Conservation (phyloP, 345 rosid genomes). For the Ceriops decandra region DNA sequence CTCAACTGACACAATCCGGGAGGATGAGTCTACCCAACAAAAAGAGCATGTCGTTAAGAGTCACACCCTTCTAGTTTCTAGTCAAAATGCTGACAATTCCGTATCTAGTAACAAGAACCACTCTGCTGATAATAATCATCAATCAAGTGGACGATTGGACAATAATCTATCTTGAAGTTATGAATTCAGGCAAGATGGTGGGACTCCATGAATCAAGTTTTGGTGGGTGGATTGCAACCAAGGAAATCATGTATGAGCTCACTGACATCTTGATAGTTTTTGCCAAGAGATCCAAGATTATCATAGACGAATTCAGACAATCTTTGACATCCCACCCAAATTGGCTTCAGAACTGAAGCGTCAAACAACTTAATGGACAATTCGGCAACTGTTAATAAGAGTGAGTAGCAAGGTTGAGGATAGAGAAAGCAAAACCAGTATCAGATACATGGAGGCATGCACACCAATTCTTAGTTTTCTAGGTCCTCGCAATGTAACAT, state of each 20-base stretch:
- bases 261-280: background rate
- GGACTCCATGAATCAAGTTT: background rate
- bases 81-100: constrained; percentile 7
- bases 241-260: background rate
- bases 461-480: no score
- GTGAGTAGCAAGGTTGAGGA: background rate
- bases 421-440: background rate
- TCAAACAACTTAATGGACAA: background rate
- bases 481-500: no score
- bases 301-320: background rate
- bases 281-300: background rate
- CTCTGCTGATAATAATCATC: background rate
- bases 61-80: constrained; percentile 1
- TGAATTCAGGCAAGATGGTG: background rate
- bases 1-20: constrained; percentile 22
- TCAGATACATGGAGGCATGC: no score
- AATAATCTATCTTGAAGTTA: background rate
- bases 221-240: constrained; percentile 5
- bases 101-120: background rate
- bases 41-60: constrained; percentile 16
- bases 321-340: background rate
- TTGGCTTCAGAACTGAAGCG: background rate
- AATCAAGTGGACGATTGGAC: constrained; percentile 1
- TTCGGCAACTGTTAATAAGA: constrained; percentile 1
- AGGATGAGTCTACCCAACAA: constrained; percentile 10